A percentile compares a stretch with the other conserved stretches of the same genome.
phyloP scores from a whole-genome alignment of 768 basidiomycete genomes.

The Serpula lacrymans region DNA sequence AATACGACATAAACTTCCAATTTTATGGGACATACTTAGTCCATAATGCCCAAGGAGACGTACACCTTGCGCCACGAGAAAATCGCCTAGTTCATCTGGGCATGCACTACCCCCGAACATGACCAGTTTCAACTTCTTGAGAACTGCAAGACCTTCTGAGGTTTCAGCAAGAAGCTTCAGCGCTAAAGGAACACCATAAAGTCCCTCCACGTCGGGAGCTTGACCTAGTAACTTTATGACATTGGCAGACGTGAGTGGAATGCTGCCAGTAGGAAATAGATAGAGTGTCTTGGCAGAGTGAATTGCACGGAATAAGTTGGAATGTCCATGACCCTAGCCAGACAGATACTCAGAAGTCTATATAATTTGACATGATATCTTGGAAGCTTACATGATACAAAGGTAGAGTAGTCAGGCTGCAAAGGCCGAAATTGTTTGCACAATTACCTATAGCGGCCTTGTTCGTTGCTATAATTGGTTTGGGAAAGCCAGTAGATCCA shows the following conservation, averaged over 20 bases:
- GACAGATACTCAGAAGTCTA: background rate
- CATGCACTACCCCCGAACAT: conserved; percentile 51
- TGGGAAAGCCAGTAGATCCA: conserved; percentile 46
- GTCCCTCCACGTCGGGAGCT: conserved; percentile 27
- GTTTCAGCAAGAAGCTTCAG: conserved; percentile 48
- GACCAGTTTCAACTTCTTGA: conserved; percentile 45
- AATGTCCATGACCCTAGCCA: conserved; percentile 20
- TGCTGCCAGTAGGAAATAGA: conserved; percentile 37
- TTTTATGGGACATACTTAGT: conserved; percentile 33
- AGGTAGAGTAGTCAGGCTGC: conserved; percentile 23
- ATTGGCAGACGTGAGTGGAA: conserved; percentile 45
- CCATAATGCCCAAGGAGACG: conserved; percentile 49
- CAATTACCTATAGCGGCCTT: conserved; percentile 32
- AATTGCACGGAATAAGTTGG: conserved; percentile 37
- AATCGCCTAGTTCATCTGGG: conserved; percentile 52
- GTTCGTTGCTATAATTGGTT: conserved; percentile 37
- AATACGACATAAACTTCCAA: background rate
- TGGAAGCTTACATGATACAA: conserved; percentile 26
- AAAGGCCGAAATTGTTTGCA: conserved; percentile 26
- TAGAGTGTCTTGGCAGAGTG: conserved; percentile 39
- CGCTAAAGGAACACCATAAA: conserved; percentile 36
- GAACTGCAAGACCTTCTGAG: conserved; percentile 37
- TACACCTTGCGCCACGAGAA: conserved; percentile 45
- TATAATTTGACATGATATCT: background rate
- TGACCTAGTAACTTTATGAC: conserved; percentile 36